phyloP scores from a whole-genome alignment of 2,329 filamentous ascomycete genomes.

The Orbilia oligospora region DNA sequence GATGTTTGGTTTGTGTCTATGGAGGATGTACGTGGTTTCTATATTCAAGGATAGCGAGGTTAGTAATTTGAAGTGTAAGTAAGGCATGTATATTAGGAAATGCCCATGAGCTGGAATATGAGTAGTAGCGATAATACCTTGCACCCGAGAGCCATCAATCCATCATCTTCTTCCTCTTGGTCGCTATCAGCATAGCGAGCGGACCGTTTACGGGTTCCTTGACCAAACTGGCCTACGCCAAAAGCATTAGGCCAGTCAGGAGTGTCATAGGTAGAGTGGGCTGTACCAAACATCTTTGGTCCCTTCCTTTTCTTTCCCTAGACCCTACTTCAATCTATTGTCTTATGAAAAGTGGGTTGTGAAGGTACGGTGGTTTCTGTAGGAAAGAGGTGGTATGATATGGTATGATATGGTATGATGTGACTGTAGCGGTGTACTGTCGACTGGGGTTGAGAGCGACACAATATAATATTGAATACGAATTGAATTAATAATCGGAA shows the following conservation, averaged over 20 bases:
- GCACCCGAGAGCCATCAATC: constrained; percentile 5
- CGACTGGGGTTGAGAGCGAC: background rate
- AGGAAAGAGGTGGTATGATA: constrained; percentile 17
- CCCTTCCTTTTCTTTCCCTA: background rate
- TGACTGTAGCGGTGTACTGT: background rate
- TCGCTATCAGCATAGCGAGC: constrained; percentile 56
- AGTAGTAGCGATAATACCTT: constrained; percentile 41
- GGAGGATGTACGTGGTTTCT: constrained; percentile 44
- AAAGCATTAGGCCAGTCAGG: constrained; percentile 20
- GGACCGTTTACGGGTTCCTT: constrained; percentile 42
- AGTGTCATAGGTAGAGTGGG: background rate
- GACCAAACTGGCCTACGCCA: constrained; percentile 22
- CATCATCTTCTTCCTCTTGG: constrained; percentile 53
- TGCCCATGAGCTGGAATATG: background rate
- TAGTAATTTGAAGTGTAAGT: background rate
- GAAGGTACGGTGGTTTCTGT: background rate
- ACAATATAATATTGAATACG: background rate
- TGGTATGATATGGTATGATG: background rate
- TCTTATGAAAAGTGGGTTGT: background rate
- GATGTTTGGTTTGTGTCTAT: constrained; percentile 17
- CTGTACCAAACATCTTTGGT: constrained; percentile 33
- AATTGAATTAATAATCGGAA: background rate
- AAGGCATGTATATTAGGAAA: too few relatives aligned
- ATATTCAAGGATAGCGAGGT: background rate
- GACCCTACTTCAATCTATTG: background rate